Percentiles rank a stretch among this genome's conserved stretches.
phyloP scores from a whole-genome alignment of 257 asterid genomes.

The Verbascum thapsus region DNA sequence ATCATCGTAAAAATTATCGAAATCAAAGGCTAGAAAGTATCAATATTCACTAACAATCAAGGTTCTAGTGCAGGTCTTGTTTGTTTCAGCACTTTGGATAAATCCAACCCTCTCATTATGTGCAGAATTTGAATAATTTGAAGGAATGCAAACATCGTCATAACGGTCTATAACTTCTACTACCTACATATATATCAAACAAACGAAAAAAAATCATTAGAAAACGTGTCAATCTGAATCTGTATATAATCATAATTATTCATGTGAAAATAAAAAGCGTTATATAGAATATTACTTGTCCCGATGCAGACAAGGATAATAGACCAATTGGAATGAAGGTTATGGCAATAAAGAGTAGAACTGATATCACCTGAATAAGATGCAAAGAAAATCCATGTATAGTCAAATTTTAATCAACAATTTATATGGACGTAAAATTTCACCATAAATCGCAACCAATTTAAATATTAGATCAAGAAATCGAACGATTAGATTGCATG shows the following conservation, averaged over 20 bases:
- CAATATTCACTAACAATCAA: slow-evolving; percentile 40
- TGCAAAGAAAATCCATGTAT: background rate
- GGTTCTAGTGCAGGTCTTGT: slow-evolving; percentile 57
- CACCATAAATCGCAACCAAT: too few relatives aligned
- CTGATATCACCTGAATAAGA: slow-evolving; percentile 61
- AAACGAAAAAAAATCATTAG: background rate
- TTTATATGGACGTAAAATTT: too few relatives aligned
- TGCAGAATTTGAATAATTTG: slow-evolving; percentile 19
- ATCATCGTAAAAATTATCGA: background rate
- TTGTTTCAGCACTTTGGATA: slow-evolving; percentile 42
- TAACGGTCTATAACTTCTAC: slow-evolving; percentile 76
- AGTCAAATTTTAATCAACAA: background rate
- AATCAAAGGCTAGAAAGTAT: background rate
- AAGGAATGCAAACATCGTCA: slow-evolving; percentile 61
- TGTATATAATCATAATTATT: too few relatives aligned
- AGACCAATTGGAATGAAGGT: slow-evolving; percentile 81
- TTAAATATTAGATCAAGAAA: too few relatives aligned
- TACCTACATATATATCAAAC: slow-evolving; percentile 32
- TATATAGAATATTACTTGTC: slow-evolving; percentile 38
- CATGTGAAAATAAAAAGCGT: background rate
- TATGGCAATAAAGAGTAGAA: slow-evolving; percentile 58
- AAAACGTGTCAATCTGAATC: too few relatives aligned
- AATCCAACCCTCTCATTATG: slow-evolving; percentile 39
- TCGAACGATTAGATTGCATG: too few relatives aligned
- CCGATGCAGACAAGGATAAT: slow-evolving; percentile 67